Percentiles rank a stretch among this genome's conserved stretches.
phyloP scores from a whole-genome alignment of 257 asterid genomes.

The Solanum arcanum region DNA sequence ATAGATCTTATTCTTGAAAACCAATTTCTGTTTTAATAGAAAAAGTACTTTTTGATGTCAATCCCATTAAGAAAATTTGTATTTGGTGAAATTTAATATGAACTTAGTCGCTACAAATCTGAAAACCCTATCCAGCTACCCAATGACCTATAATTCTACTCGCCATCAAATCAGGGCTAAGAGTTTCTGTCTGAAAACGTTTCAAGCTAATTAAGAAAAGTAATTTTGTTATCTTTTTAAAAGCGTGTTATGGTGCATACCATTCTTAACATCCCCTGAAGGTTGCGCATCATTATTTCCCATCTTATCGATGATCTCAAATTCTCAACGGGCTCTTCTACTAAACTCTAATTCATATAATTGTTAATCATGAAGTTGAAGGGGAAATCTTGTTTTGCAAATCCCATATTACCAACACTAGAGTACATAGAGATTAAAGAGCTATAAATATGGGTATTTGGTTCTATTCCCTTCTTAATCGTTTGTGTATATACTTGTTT shows the following conservation, averaged over 20 bases:
- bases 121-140: not conserved
- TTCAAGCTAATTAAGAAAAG: too few species aligned
- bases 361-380: conserved; percentile 13
- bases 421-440: conserved; percentile 14
- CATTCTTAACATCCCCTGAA: conserved; percentile 10
- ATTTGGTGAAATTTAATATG: not conserved
- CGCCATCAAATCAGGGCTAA: not conserved
- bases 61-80: not conserved
- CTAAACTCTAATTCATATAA: not conserved
- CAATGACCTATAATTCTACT: not conserved
- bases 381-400: conserved; percentile 1
- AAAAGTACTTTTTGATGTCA: not conserved
- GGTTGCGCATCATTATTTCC: not conserved
- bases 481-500: conserved; percentile 5
- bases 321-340: not conserved
- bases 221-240: not conserved
- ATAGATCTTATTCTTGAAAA: not conserved
- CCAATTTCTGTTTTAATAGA: not conserved
- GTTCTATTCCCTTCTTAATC: conserved; percentile 4
- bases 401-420: not conserved
- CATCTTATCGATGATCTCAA: not conserved
- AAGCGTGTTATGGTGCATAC: conserved; percentile 6
- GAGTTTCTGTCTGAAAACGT: not conserved
- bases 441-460: not conserved
- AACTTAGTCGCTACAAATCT: not conserved